Base-by-base conservation (phyloP, 495 filamentous ascomycete species). In the Pyrenula massariospora region DNA sequence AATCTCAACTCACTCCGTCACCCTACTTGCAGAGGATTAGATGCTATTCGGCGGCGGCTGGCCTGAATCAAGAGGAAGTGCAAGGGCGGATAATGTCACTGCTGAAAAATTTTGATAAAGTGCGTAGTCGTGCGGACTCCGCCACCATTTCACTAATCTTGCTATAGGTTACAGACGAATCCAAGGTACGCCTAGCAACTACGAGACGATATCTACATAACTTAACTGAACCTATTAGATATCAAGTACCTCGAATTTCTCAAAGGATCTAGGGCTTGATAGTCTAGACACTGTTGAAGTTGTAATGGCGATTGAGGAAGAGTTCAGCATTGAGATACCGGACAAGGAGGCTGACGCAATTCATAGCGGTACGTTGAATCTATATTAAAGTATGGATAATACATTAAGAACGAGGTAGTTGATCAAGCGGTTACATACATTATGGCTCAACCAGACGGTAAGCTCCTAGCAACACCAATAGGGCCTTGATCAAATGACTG, bases 301-400 rank as follows among this genome's bases (percentile, higher is more conserved):
- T 62, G 94, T 98, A 59, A 98, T 98, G 93, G 93, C 93, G 59
- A 96, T 98, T 74, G 93, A 98, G 81, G 93, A 98, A 92, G 93
- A 98, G 73, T 98, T 98, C 76, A 96, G 91, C 83, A 93, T 98
- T 75, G 93, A 98, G 82, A 98, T 98, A 71, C 94, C 93, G 61
- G 93, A 98, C 74, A 97, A 96, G 80, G 92, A 96, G 66, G 94
- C 93, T 61, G 93, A 98, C 76, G 79, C 82, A 60, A 95, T 98
- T 70, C 89, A 92, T 80, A 95, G 89, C 68, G 84, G 92, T 96
- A 91, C 62, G 92, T 79, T 58, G 50, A 56, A 23, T 50, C 57
- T 56, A 36, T 19, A 51, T 48, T 62, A 52, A 2, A 51, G 15
- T 57, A 24, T 11, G 15, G 24, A 57, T 54, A 59, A 63, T 66